phyloP scores from a whole-genome alignment of 2,329 filamentous ascomycete species.

The Epichloe hybrida region DNA sequence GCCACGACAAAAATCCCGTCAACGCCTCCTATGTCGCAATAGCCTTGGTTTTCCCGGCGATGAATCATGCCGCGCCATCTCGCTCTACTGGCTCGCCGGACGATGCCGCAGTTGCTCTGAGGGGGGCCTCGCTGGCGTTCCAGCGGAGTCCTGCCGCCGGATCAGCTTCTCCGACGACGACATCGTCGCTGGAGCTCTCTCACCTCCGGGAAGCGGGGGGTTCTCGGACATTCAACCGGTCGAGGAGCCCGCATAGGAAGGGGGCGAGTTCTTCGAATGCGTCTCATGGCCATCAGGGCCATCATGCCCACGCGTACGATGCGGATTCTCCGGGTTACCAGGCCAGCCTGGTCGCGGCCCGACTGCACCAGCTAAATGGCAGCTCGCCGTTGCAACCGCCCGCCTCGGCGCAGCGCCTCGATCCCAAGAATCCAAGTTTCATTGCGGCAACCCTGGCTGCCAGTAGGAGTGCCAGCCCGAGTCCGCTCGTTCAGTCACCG shows the following conservation, averaged over 20 bases:
- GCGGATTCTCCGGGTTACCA: background rate
- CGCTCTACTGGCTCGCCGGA: conserved; percentile 18
- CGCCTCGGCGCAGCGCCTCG: conserved; percentile 10
- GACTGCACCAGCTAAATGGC: conserved; percentile 13
- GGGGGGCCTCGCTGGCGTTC: conserved; percentile 43
- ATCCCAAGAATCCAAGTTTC: conserved; percentile 40
- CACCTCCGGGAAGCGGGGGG: conserved; percentile 13
- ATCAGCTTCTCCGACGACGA: conserved; percentile 2
- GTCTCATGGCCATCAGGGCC: background rate
- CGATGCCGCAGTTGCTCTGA: conserved; percentile 31
- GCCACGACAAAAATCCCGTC: background rate
- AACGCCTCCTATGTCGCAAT: conserved; percentile 9
- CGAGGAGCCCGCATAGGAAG: background rate
- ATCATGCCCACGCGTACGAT: conserved; percentile 6
- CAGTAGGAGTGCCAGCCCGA: conserved; percentile 34
- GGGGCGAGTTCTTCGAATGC: background rate
- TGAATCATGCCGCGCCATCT: conserved; percentile 20
- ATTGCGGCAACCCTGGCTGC: conserved; percentile 44
- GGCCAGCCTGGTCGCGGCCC: conserved; percentile 9
- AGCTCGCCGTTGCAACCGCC: background rate
- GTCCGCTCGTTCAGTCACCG: conserved; percentile 11
- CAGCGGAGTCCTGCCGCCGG: conserved; percentile 16
- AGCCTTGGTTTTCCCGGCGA: conserved; percentile 12
- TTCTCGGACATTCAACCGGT: conserved; percentile 22
- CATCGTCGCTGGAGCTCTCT: background rate